Evolutionary conservation across 73 alveolate genomes (phyloP), one percentile per base, ranked within the genome.

Genomic region (Paramecium pentaurelia): DNA sequence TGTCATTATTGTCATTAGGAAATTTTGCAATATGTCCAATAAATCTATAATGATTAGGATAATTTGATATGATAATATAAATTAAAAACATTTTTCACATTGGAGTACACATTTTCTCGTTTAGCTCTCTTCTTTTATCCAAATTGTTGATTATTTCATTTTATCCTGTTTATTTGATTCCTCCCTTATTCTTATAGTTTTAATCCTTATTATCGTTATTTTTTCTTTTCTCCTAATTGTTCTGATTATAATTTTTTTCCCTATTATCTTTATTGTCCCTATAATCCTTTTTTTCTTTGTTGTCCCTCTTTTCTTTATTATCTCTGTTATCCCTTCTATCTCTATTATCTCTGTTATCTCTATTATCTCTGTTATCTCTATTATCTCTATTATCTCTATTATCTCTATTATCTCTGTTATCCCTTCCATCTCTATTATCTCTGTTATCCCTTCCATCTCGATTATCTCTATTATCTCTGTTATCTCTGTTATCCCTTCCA

Each of bases 301-400:
- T 68, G 7, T 68, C 85, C 22, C 85, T 68, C 20, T 68, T 68
- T 22, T 68, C 85, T 22, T 58, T 68, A 68, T 68, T 68, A 22
- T 68, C 85, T 25, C 27, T 68, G 0, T 68, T 68, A 8, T 68
- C 85, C 0, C 85, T 68, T 0, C 22, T 68, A 28, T 68, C 85
- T 68, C 85, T 68, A 68, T 68, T 40, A 12, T 75, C 88, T 36
- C 71, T 75, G 1, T 75, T 75, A 75, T 75, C 88, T 6, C 88
- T 28, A 1, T 36, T 32, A 20, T 75, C 88, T 75, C 64, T 37
- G 36, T 36, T 75, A n/a, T 75, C 64, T 75, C 64, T 75, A 1
- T 75, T 75, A 28, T 37, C 71, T 4, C 37, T 75, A 0, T 75
- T 40, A 0, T 75, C 88, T 75, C 25, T 34, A 34, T 37, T 18